Evolutionary conservation across 257 asterid species (phyloP).

Genomic region (Fraxinus excelsior): DNA sequence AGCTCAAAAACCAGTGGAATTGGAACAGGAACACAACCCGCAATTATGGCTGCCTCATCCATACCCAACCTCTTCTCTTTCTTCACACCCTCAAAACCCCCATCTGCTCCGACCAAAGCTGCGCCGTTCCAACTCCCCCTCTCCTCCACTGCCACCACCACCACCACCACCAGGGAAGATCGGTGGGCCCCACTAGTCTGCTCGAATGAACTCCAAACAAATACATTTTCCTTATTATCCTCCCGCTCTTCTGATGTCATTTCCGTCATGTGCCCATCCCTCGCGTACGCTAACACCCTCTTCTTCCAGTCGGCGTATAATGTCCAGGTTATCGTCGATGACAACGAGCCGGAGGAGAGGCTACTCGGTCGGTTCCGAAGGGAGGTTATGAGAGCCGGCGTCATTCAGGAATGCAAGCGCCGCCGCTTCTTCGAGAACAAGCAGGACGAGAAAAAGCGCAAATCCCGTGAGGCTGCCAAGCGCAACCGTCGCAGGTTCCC

Average conservation of each 20-base stretch:
- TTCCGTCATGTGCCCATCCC: slow-evolving; percentile 68
- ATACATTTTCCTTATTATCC: slow-evolving; percentile 5
- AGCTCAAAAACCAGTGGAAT: too few species aligned
- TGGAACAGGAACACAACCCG: neutral
- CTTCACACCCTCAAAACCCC: slow-evolving; percentile 54
- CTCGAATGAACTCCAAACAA: slow-evolving; percentile 33
- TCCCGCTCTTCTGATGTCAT: slow-evolving; percentile 34
- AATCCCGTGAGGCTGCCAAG: slow-evolving; percentile 77
- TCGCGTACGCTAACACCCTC: slow-evolving; percentile 63
- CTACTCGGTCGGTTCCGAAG: slow-evolving; percentile 81
- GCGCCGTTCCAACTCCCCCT: slow-evolving; percentile 42
- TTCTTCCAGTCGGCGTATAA: slow-evolving; percentile 72
- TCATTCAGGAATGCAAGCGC: slow-evolving; percentile 82
- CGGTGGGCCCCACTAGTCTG: slow-evolving; percentile 37
- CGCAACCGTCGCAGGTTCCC: slow-evolving; percentile 82
- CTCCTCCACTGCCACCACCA: slow-evolving; percentile 21
- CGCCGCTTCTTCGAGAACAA: slow-evolving; percentile 72
- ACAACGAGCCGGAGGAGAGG: slow-evolving; percentile 82
- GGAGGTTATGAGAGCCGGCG: slow-evolving; percentile 87
- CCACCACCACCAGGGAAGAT: slow-evolving; percentile 23
- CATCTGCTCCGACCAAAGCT: slow-evolving; percentile 36
- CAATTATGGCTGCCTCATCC: slow-evolving; percentile 31
- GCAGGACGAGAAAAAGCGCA: slow-evolving; percentile 84
- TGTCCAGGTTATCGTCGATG: slow-evolving; percentile 81
- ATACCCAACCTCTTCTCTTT: slow-evolving; percentile 58